phyloP scores from a whole-genome alignment of 1,284 basidiomycete genomes.

The Flammula alnicola region DNA sequence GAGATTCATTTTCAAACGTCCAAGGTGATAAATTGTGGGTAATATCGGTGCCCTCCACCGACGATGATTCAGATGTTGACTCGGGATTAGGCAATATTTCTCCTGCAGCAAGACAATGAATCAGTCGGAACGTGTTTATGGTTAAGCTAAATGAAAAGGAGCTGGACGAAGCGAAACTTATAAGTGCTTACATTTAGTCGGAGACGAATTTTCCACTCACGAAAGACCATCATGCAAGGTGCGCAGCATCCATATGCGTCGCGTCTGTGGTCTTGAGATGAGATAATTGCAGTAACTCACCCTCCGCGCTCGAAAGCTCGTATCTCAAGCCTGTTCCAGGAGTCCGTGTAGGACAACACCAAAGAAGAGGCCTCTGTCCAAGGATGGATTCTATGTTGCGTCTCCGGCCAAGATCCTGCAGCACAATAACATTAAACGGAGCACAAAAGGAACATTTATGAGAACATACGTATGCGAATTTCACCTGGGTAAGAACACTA shows the following conservation, averaged over 20 bases:
- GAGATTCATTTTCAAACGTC: constrained; percentile 77
- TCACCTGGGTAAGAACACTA: constrained; percentile 54
- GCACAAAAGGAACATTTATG: neutral
- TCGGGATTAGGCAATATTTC: constrained; percentile 36
- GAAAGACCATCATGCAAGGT: constrained; percentile 20
- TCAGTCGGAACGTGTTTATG: constrained; percentile 1
- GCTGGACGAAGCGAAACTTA: neutral
- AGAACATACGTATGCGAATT: constrained; percentile 87
- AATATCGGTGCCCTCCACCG: constrained; percentile 44
- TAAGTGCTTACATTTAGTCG: constrained; percentile 18
- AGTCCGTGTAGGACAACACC: constrained; percentile 79
- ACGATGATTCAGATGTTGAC: constrained; percentile 41
- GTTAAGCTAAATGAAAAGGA: neutral
- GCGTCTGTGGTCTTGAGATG: constrained; percentile 8
- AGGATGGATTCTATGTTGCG: constrained; percentile 81
- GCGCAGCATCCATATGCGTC: constrained; percentile 14
- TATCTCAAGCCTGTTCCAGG: constrained; percentile 81
- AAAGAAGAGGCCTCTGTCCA: constrained; percentile 73
- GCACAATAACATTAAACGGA: constrained; percentile 4
- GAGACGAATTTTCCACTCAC: constrained; percentile 15
- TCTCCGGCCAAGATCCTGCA: constrained; percentile 75
- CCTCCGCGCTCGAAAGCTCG: constrained; percentile 70
- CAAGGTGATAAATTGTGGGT: constrained; percentile 70
- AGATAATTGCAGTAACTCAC: constrained; percentile 74
- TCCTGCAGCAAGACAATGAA: constrained; percentile 6